These are phyloP conservation scores for Purshia tridentata DNA, from an alignment of 306 rosid species.

Conservation along the genomic window DNA sequence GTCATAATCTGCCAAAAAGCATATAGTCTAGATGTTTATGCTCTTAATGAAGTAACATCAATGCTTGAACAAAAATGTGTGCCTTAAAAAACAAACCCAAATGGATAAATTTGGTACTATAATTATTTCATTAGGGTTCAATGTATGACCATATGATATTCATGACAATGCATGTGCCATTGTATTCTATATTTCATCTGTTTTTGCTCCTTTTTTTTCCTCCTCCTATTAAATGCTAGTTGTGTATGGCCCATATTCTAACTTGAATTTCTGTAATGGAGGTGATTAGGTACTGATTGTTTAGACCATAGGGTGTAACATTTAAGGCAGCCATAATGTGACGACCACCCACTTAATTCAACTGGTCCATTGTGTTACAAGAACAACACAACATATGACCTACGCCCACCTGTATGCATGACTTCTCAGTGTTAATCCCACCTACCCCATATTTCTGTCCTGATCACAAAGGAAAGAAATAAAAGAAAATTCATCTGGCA, in stretches of 20 bases:
- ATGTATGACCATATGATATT: not conserved
- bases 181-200: not conserved
- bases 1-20: not conserved
- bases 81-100: not conserved
- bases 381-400: not conserved
- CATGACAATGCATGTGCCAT: not conserved
- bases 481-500: not conserved
- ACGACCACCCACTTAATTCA: not conserved
- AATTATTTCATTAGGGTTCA: not conserved
- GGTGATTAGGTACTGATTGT: not conserved
- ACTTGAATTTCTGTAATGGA: not conserved
- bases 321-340: not conserved
- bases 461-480: not conserved
- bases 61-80: not conserved
- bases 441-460: not conserved
- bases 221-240: not conserved
- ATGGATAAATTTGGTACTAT: not conserved
- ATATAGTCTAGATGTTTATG: too few relatives aligned
- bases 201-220: not conserved
- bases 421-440: not conserved
- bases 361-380: not conserved
- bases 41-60: not conserved
- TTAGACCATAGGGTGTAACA: not conserved
- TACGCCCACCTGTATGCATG: not conserved
- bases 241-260: not conserved